Conservation (phyloP, 345 rosid species). For the Passiflora organensis region DNA sequence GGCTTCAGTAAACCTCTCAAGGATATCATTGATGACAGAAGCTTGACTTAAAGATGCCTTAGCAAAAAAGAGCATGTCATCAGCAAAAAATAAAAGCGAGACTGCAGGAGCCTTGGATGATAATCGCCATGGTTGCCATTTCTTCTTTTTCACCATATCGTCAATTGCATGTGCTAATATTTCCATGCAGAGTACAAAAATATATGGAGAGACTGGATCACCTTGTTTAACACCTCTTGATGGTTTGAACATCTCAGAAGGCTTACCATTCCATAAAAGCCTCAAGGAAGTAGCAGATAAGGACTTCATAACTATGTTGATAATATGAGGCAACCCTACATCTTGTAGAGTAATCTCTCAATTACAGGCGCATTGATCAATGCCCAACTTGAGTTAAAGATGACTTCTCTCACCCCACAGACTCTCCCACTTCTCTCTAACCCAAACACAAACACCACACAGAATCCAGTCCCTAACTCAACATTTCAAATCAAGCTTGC, state of each 20-base stretch:
- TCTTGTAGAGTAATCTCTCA: too few relatives aligned
- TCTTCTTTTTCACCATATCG: not conserved
- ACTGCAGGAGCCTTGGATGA: not conserved
- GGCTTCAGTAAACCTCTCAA: not conserved
- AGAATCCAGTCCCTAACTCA: too few relatives aligned
- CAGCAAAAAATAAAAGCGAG: not conserved
- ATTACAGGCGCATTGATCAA: too few relatives aligned
- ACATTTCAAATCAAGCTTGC: too few relatives aligned
- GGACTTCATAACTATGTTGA: not conserved
- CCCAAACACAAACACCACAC: too few relatives aligned
- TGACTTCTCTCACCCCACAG: too few relatives aligned
- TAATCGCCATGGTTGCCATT: not conserved
- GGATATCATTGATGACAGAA: not conserved
- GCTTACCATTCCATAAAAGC: not conserved
- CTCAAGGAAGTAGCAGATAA: not conserved
- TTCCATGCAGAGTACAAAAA: too few relatives aligned
- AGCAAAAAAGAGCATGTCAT: not conserved
- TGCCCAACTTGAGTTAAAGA: too few relatives aligned
- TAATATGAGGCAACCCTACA: too few relatives aligned
- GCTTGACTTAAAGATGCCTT: not conserved
- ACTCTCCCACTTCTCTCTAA: too few relatives aligned
- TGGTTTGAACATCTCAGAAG: not conserved
- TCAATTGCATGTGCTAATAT: too few relatives aligned
- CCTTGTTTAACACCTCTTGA: not conserved
- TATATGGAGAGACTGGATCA: too few relatives aligned